These are phyloP conservation scores for Gigaspora rosea DNA, from an alignment of 192 early-diverging fungal species.

Conservation along the genomic window DNA sequence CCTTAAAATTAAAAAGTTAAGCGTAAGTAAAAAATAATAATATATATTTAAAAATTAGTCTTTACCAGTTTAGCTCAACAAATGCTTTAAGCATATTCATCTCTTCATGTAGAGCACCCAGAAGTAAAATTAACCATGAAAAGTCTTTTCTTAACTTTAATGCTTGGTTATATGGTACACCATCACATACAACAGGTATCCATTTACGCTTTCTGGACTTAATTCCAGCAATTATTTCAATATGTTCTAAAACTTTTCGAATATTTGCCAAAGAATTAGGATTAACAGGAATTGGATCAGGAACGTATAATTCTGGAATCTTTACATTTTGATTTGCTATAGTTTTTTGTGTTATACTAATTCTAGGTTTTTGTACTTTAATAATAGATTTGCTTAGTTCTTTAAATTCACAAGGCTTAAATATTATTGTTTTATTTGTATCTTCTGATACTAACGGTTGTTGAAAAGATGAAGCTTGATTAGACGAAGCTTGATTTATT, in stretches of 20 bases:
- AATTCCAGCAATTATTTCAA: constrained; percentile 11
- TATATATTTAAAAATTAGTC: too few relatives aligned
- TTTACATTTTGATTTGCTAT: not conserved
- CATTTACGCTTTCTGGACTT: not conserved
- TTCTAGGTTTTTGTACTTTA: not conserved
- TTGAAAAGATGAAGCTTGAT: not conserved
- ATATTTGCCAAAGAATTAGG: constrained; percentile 11
- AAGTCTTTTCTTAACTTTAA: too few relatives aligned
- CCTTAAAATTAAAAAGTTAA: too few relatives aligned
- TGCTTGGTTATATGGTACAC: too few relatives aligned
- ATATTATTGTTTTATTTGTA: not conserved
- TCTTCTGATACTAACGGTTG: too few relatives aligned
- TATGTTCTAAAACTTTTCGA: not conserved
- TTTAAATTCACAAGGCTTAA: not conserved
- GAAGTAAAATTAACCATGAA: too few relatives aligned
- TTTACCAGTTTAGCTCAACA: too few relatives aligned
- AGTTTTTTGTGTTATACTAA: constrained; percentile 10
- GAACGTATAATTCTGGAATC: not conserved
- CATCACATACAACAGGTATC: too few relatives aligned
- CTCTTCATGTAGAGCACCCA: too few relatives aligned
- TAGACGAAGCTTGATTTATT: not conserved
- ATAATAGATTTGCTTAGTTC: not conserved
- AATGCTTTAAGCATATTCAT: too few relatives aligned
- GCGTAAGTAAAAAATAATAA: too few relatives aligned
- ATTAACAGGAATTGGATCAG: not conserved